Evolutionary conservation across 257 asterid genomes (phyloP), one percentile per base, ranked within the genome.

Genomic region (Petrea volubilis): DNA sequence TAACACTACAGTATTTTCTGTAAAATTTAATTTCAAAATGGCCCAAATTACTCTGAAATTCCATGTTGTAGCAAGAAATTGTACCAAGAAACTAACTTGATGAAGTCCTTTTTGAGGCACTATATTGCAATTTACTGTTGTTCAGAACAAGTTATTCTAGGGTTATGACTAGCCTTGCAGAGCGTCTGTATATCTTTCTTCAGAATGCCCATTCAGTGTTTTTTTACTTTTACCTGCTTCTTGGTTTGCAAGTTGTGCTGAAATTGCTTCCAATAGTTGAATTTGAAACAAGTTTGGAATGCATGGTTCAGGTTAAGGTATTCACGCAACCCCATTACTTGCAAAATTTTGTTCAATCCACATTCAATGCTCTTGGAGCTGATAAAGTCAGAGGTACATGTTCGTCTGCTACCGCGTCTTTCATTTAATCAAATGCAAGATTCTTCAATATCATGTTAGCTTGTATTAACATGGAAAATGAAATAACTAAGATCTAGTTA

Each of bases 341-440:
- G 86, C 75, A 91, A 80, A 94, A 89, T 68, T 94, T 94, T 82
- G 97, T 94, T 64, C 97, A 94, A 73, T 53, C 99, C 53, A 81
- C 99, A 13, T 89, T 94, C 64, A 81, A 88, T 83, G 99, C 99
- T 60, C 97, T 91, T 60, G 97, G 93, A 76, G 86, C 85, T 52
- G 90, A 89, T 52, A 94, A 80, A 74, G 88, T 91, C 60, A 83
- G 85, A 79, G 99, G 99, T 89, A 74, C 41, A 67, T 59, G 52
- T 69, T 67, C 24, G 23, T n/a, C 56, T 34, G 72, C 60, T 69
- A n/a, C 60, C 13, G 15, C 34, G n/a, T 47, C 31, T 18, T 74
- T 43, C 29, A n/a, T 65, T 59, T 38, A n/a, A 21, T 68, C 57
- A 34, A 36, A 29, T 63, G 59, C 44, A 15, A 25, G 31, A 67